These are phyloP conservation scores for Dispira simplex DNA, from an alignment of 192 early-diverging fungal species.

Conservation along the genomic window DNA sequence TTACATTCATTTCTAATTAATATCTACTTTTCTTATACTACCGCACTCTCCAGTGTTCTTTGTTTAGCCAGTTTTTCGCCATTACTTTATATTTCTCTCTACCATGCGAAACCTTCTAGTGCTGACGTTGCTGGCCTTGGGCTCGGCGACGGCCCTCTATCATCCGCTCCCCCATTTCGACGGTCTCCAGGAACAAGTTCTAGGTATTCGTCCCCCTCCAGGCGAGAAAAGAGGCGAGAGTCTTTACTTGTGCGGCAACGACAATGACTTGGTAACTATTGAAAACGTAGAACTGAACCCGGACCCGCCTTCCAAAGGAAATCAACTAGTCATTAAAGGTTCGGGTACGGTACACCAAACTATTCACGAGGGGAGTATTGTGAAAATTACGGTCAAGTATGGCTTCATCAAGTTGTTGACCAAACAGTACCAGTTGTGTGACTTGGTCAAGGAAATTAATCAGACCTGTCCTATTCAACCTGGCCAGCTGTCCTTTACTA, in stretches of 20 bases:
- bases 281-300: conserved; percentile 1
- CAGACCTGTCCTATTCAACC: neutral
- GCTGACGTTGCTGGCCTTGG: no score
- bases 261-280: conserved; percentile 2
- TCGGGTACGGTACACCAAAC: neutral
- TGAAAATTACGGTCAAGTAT: conserved; percentile 11
- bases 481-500: neutral
- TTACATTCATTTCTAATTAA: no score
- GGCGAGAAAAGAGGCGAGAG: neutral
- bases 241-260: conserved; percentile 4
- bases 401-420: conserved; percentile 11
- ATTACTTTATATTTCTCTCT: no score
- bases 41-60: no score
- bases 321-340: conserved; percentile 3
- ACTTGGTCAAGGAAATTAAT: neutral
- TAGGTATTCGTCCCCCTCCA: neutral
- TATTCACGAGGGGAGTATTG: conserved; percentile 2
- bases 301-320: conserved; percentile 11
- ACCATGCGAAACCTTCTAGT: no score
- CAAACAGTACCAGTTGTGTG: conserved; percentile 2
- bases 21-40: no score
- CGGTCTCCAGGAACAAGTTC: no score
- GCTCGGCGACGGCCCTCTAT: neutral
- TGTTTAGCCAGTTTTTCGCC: no score
- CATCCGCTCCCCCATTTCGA: neutral